Evolutionary conservation across 371 early-diverging fungal species (phyloP).

Genomic region (Neoconidiobolus thromboides): DNA sequence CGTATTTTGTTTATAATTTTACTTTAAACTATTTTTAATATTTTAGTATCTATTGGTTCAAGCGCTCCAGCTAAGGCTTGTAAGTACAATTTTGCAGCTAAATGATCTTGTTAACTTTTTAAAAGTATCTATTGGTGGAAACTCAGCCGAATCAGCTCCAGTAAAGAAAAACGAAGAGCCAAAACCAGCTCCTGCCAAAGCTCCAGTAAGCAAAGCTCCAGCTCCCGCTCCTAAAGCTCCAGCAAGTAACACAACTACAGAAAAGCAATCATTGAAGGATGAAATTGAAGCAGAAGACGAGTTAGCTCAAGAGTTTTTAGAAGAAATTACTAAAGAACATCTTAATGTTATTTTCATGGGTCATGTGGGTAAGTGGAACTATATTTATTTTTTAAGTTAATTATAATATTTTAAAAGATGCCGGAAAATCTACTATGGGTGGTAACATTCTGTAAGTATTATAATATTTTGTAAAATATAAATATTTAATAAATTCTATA

Average conservation of each 20-base stretch:
- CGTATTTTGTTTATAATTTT: slow-evolving; percentile 3
- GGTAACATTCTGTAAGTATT: slow-evolving; percentile 79
- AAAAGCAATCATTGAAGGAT: slow-evolving; percentile 9
- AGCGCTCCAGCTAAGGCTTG: slow-evolving; percentile 11
- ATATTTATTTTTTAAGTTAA: not conserved
- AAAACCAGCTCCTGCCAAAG: slow-evolving; percentile 8
- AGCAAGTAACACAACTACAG: slow-evolving; percentile 9
- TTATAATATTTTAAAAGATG: slow-evolving; percentile 42
- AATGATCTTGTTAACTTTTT: not conserved
- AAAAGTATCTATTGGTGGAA: slow-evolving; percentile 1
- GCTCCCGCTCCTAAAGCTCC: slow-evolving; percentile 7
- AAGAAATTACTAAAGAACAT: slow-evolving; percentile 74
- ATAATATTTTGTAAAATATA: not conserved
- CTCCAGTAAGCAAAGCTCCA: slow-evolving; percentile 6
- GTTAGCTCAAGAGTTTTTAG: slow-evolving; percentile 32
- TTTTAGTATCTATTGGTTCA: slow-evolving; percentile 11
- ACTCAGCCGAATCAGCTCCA: slow-evolving; percentile 1
- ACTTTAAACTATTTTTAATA: slow-evolving; percentile 10
- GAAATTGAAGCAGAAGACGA: slow-evolving; percentile 21
- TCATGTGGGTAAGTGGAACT: slow-evolving; percentile 59
- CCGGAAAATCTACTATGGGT: slow-evolving; percentile 99
- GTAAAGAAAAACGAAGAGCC: not conserved
- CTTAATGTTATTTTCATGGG: slow-evolving; percentile 97
- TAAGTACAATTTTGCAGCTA: not conserved
- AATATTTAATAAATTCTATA: slow-evolving; percentile 6